phyloP scores from a whole-genome alignment of 352 stramenopile genomes.

The Phytophthora macrochlamydospora region DNA sequence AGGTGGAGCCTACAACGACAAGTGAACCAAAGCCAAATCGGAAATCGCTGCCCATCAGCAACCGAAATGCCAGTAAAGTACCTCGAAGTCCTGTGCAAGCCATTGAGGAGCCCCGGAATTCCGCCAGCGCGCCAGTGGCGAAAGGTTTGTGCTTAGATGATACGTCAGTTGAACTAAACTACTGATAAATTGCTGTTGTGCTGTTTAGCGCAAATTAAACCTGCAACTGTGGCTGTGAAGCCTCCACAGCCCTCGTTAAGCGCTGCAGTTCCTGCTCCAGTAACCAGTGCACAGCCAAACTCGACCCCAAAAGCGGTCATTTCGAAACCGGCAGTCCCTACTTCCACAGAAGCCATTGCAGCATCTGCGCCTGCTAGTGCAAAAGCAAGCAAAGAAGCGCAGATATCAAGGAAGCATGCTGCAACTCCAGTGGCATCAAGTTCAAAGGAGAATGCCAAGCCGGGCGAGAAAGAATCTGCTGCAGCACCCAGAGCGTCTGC shows the following conservation, averaged over 20 bases:
- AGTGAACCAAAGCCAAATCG: not conserved
- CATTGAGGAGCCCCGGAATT: not conserved
- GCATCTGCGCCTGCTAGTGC: not conserved
- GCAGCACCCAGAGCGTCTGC: conserved; percentile 1
- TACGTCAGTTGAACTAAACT: too few relatives aligned
- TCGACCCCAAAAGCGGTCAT: too few relatives aligned
- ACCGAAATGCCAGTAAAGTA: conserved; percentile 4
- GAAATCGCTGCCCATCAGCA: not conserved
- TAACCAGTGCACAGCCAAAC: too few relatives aligned
- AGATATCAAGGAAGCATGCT: too few relatives aligned
- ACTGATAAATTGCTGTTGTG: too few relatives aligned
- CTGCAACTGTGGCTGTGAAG: not conserved
- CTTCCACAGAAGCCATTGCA: not conserved
- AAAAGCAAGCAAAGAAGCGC: not conserved
- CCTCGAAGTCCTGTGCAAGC: conserved; percentile 11
- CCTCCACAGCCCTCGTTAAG: not conserved
- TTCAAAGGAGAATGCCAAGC: conserved; percentile 1
- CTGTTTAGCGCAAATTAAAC: not conserved
- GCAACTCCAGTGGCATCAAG: conserved; percentile 1
- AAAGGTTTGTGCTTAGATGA: conserved; percentile 13
- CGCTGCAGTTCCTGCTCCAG: not conserved
- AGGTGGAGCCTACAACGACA: conserved; percentile 1
- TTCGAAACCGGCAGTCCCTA: too few relatives aligned
- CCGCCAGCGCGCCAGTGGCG: conserved; percentile 2
- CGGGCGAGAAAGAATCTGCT: not conserved